A percentile compares a stretch with the other conserved stretches of the same genome.
Conservation (phyloP, 805 yeast species). For the Sugiyamaella valdiviana region DNA sequence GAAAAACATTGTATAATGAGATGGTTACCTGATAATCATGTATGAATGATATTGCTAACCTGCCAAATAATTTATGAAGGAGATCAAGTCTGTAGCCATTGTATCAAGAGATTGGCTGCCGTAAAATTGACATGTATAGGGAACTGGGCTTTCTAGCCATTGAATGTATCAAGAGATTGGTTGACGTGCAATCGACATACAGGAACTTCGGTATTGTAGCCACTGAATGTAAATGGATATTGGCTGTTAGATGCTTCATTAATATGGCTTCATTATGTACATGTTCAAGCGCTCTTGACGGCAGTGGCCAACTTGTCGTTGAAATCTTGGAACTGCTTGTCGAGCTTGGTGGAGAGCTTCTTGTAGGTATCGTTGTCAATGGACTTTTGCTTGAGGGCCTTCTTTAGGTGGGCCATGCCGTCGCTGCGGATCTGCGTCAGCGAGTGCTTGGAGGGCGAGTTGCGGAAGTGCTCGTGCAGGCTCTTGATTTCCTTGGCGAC, state of each 20-base stretch:
- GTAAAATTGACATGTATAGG: not conserved
- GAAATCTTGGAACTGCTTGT: slow-evolving; percentile 62
- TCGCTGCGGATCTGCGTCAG: slow-evolving; percentile 54
- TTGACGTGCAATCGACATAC: no score
- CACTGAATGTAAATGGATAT: no score
- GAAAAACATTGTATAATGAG: no score
- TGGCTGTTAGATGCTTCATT: no score
- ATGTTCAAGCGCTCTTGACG: slow-evolving; percentile 35
- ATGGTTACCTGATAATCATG: no score
- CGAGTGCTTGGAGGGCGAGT: slow-evolving; percentile 43
- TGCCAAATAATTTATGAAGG: no score
- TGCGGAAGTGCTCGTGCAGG: slow-evolving; percentile 55
- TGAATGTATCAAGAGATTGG: no score
- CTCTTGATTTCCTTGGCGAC: slow-evolving; percentile 28
- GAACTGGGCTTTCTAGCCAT: no score
- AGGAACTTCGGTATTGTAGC: no score
- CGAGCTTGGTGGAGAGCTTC: slow-evolving; percentile 55
- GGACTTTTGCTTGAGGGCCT: slow-evolving; percentile 47
- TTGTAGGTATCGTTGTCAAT: slow-evolving; percentile 37
- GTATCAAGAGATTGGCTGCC: not conserved
- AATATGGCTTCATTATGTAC: no score
- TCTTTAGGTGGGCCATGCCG: slow-evolving; percentile 50
- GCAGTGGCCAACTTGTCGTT: slow-evolving; percentile 50
- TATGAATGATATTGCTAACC: no score
- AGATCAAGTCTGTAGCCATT: no score